A percentile compares a stretch with the other conserved stretches of the same genome.
These are phyloP conservation scores for Alternaria metachromatica DNA, from an alignment of 2,329 filamentous ascomycete genomes.

Conservation along the genomic window DNA sequence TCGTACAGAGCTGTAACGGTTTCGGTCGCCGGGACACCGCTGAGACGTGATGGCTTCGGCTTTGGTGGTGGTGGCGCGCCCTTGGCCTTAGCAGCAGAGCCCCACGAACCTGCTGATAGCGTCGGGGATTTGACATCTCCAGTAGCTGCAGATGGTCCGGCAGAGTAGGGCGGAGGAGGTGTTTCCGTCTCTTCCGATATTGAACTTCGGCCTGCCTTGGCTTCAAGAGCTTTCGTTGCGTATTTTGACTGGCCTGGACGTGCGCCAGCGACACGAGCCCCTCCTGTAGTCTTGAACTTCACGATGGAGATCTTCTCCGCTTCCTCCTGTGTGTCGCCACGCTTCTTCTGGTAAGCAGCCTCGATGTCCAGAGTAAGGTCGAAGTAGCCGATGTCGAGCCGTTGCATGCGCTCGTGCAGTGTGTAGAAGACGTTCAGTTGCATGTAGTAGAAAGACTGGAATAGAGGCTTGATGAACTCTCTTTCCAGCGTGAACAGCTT, in stretches of 20 bases:
- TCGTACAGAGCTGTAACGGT: conserved; percentile 92
- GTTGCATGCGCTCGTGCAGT: conserved; percentile 96
- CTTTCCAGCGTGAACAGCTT: conserved; percentile 88
- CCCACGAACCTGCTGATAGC: conserved; percentile 49
- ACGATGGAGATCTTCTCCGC: conserved; percentile 85
- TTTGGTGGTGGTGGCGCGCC: conserved; percentile 59
- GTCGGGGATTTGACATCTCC: conserved; percentile 36
- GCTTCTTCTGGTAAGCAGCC: conserved; percentile 87
- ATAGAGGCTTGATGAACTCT: conserved; percentile 94
- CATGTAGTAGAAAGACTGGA: conserved; percentile 99
- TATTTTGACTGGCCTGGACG: conserved; percentile 47
- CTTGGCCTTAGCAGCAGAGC: conserved; percentile 56
- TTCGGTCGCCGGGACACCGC: conserved; percentile 69
- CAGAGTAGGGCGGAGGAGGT: conserved; percentile 51
- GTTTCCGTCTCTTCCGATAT: conserved; percentile 43
- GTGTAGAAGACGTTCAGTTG: conserved; percentile 99
- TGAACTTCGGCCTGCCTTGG: conserved; percentile 41
- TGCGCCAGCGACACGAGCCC: conserved; percentile 48
- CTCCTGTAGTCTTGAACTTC: conserved; percentile 88
- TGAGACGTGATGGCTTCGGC: conserved; percentile 74
- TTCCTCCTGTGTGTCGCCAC: conserved; percentile 83
- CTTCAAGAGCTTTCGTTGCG: conserved; percentile 48
- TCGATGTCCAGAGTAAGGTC: conserved; percentile 90
- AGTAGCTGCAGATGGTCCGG: conserved; percentile 30
- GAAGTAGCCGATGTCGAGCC: conserved; percentile 96